Base-by-base conservation (phyloP, 306 rosid species). In the Dalbergia cultrata region DNA sequence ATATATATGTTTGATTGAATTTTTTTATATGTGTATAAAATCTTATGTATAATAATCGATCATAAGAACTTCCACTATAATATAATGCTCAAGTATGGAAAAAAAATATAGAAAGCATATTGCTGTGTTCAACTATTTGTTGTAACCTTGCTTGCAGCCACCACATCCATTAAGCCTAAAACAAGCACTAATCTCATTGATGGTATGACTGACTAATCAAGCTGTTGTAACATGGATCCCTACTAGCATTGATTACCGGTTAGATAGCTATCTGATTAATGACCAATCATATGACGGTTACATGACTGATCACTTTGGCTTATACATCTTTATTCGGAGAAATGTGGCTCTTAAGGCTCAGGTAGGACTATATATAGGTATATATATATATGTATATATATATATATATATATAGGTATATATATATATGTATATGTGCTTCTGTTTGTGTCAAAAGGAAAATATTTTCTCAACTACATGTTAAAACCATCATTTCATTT, bases 171-270 rank as follows among this genome's bases (percentile, higher is more conserved):
- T 79, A 74, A 77, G 39, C 85, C 57, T 45, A 9, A 45, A 45
- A 74, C 34, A 77, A 68, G 76, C 87, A 87, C 87, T 84, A 81
- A 59, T 77, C 76, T 80, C 70, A 33, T 65, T n/a, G 63, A 34
- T 59, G 14, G 67, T 84, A 13, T 47, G 58, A 82, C 9, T 72
- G 82, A 83, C 92, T 80, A 88, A 90, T 89, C 70, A 72, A 65
- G 72, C 54, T 53, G 41, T 34, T 59, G 72, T 75, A 82, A 77
- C 77, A 81, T 91, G 95, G 82, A 76, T 60, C 71, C 87, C 86
- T 84, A 91, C 84, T 26, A 26, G 31, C 31, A 26, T 87, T 87
- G 86, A 71, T 78, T 76, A 75, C 71, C 60, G 22, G 39, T 45
- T 56, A 54, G 35, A 57, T 69, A 16, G 43, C 9, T 73, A n/a